phyloP scores from a whole-genome alignment of 139 green algal genomes.

The Chlamydomonas schloesseri region DNA sequence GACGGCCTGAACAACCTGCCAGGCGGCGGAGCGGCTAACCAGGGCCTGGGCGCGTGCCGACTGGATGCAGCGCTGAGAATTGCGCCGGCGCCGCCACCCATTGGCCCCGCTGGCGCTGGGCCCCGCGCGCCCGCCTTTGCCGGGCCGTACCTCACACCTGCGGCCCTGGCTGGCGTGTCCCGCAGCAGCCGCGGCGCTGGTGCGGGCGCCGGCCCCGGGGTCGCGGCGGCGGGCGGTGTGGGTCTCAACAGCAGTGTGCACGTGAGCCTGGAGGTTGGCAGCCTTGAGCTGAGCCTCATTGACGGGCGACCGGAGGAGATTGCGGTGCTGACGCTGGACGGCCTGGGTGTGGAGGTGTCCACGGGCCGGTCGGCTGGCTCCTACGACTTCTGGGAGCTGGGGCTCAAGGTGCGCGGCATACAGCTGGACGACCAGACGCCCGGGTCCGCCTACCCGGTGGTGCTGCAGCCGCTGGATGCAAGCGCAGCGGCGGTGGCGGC shows the following conservation, averaged over 20 bases:
- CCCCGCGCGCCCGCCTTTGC: neutral
- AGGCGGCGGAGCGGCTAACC: constrained; percentile 46
- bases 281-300: constrained; percentile 80
- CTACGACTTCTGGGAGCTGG: neutral
- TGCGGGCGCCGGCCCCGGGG: no score
- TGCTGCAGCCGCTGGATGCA: constrained; percentile 63
- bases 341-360: constrained; percentile 51
- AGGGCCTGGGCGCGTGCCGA: constrained; percentile 62
- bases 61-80: constrained; percentile 68
- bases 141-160: constrained; percentile 1
- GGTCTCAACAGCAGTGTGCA: neutral
- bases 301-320: constrained; percentile 85
- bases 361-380: constrained; percentile 1
- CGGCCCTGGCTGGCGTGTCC: neutral
- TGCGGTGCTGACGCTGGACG: constrained; percentile 68
- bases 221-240: neutral
- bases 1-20: constrained; percentile 59
- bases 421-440: constrained; percentile 87
- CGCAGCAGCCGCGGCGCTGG: neutral
- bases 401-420: constrained; percentile 7
- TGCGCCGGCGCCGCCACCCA: constrained; percentile 41
- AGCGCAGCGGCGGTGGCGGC: neutral
- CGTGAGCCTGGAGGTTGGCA: constrained; percentile 29
- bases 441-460: constrained; percentile 75
- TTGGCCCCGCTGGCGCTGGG: neutral